Evolutionary conservation across 164 flowering plant species (phyloP).

Genomic region (Nymphaea colorata): DNA sequence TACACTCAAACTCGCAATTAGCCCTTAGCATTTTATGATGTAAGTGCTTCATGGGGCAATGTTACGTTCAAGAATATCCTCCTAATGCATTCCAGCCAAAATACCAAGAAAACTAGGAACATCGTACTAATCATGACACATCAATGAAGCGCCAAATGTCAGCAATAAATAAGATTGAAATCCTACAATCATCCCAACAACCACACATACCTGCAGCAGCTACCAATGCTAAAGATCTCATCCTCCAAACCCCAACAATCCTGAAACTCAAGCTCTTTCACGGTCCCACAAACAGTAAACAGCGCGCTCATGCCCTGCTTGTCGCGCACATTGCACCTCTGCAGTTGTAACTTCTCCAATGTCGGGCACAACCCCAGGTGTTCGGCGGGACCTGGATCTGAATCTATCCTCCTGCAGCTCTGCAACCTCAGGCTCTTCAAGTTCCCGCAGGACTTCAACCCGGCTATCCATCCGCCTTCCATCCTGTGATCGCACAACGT

Average conservation of each 20-base stretch:
- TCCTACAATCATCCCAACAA: too few relatives aligned
- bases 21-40: too few relatives aligned
- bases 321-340: constrained; percentile 69
- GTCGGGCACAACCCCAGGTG: constrained; percentile 58
- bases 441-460: constrained; percentile 57
- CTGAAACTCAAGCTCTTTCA: constrained; percentile 45
- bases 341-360: constrained; percentile 61
- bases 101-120: too few relatives aligned
- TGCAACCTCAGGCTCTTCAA: constrained; percentile 71
- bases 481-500: constrained; percentile 56
- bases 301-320: constrained; percentile 44
- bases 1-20: too few relatives aligned
- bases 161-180: neutral
- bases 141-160: neutral
- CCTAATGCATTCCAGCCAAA: too few relatives aligned
- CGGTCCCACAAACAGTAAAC: constrained; percentile 50
- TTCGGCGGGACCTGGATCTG: constrained; percentile 45
- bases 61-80: too few relatives aligned
- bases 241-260: constrained; percentile 92
- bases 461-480: constrained; percentile 93
- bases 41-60: too few relatives aligned
- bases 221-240: constrained; percentile 49
- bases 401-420: constrained; percentile 66
- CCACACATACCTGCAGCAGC: constrained; percentile 47
- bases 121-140: neutral